phyloP scores from a whole-genome alignment of 2,329 filamentous ascomycete species.

The Neonectria sp. region DNA sequence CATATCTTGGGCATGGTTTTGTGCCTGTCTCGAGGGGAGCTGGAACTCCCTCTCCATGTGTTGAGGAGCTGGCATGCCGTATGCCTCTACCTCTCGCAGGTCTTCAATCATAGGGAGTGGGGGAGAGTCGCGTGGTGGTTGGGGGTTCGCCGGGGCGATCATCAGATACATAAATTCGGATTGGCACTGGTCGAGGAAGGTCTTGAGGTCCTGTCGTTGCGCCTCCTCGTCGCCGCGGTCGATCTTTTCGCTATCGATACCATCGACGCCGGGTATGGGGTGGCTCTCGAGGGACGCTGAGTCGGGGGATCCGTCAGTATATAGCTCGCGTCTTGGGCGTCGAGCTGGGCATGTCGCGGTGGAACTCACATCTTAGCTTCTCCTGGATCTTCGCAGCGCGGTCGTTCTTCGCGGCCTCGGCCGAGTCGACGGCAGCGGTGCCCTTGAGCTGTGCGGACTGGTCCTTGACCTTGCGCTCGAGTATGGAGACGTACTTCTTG shows the following conservation, averaged over 20 bases:
- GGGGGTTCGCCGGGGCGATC: conserved; percentile 76
- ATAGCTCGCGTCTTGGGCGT: conserved; percentile 24
- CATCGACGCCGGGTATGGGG: conserved; percentile 61
- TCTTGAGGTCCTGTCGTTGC: conserved; percentile 69
- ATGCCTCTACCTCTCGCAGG: conserved; percentile 69
- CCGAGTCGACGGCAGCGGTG: conserved; percentile 53
- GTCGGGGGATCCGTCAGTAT: conserved; percentile 32
- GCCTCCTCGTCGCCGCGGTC: conserved; percentile 63
- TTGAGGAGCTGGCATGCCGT: conserved; percentile 61
- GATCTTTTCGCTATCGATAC: conserved; percentile 61
- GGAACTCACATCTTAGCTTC: conserved; percentile 65
- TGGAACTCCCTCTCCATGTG: conserved; percentile 58
- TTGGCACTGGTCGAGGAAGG: conserved; percentile 76
- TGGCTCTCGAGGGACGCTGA: conserved; percentile 61
- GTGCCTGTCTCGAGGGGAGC: conserved; percentile 58
- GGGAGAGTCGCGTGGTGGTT: conserved; percentile 75
- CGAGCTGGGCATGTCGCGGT: conserved; percentile 8
- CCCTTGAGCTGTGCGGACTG: conserved; percentile 81
- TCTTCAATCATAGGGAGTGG: conserved; percentile 73
- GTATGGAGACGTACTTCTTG: conserved; percentile 90
- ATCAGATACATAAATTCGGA: conserved; percentile 78
- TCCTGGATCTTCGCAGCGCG: conserved; percentile 69
- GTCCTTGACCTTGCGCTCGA: conserved; percentile 89
- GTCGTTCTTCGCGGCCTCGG: conserved; percentile 64
- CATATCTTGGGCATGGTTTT: conserved; percentile 72